A percentile compares a stretch with the other conserved stretches of the same genome.
phyloP scores from a whole-genome alignment of 2,329 filamentous ascomycete species.

The Penicillium occitanis region DNA sequence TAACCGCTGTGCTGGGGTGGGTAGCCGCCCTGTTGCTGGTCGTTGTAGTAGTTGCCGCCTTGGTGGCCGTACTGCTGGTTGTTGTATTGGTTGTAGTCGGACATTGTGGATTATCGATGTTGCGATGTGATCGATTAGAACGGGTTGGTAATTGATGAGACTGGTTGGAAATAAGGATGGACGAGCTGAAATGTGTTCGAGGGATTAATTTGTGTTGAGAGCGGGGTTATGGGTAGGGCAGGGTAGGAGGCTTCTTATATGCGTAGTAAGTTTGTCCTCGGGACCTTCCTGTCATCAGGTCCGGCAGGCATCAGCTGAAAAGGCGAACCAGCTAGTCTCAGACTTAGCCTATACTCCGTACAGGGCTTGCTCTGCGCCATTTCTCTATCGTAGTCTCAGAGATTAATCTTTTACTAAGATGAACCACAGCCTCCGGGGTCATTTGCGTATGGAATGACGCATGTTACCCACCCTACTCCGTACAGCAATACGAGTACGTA shows the following conservation, averaged over 20 bases:
- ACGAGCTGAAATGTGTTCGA: background rate
- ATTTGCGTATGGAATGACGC: constrained; percentile 1
- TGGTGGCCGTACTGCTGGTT: constrained; percentile 29
- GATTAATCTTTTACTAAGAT: background rate
- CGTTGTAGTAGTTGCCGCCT: constrained; percentile 25
- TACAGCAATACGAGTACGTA: background rate
- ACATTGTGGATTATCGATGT: constrained; percentile 13
- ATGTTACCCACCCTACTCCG: background rate
- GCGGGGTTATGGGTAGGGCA: constrained; percentile 12
- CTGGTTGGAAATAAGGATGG: background rate
- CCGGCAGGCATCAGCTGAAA: constrained; percentile 13
- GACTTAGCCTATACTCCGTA: background rate
- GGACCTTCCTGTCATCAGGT: constrained; percentile 11
- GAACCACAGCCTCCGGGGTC: background rate
- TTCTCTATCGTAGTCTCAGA: background rate
- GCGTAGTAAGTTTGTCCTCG: constrained; percentile 11
- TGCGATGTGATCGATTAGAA: background rate
- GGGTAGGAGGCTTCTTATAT: constrained; percentile 16
- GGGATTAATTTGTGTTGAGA: background rate
- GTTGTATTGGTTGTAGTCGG: constrained; percentile 29
- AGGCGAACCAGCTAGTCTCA: background rate
- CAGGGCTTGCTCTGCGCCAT: background rate
- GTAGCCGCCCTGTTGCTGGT: constrained; percentile 28
- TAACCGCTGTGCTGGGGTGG: constrained; percentile 21
- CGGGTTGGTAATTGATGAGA: background rate